phyloP scores from a whole-genome alignment of 2,329 filamentous ascomycete genomes.

The Tympanopsis confertula region DNA sequence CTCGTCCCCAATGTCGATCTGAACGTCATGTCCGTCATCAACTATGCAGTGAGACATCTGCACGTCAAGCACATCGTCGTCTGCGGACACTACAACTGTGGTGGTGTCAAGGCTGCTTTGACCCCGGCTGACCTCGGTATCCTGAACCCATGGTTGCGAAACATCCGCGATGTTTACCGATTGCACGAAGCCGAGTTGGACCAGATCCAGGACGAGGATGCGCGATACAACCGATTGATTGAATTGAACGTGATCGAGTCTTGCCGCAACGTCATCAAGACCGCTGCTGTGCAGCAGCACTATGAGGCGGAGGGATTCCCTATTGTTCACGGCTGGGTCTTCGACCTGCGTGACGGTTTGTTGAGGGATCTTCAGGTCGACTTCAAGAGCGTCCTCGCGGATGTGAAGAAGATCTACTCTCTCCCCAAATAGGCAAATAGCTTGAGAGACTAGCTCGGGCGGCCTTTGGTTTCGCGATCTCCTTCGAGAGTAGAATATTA shows the following conservation, averaged over 20 bases:
- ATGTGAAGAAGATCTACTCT: constrained; percentile 32
- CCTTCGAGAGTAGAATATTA: too few species aligned
- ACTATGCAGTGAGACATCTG: constrained; percentile 49
- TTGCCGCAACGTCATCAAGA: constrained; percentile 42
- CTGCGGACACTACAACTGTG: constrained; percentile 39
- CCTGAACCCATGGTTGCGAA: constrained; percentile 33
- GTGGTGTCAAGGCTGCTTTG: constrained; percentile 34
- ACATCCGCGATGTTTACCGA: constrained; percentile 33
- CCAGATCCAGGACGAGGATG: constrained; percentile 28
- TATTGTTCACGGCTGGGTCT: constrained; percentile 33
- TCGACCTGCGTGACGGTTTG: constrained; percentile 29
- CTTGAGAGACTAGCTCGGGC: too few species aligned
- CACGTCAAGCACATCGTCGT: constrained; percentile 42
- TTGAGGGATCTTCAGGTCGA: constrained; percentile 31
- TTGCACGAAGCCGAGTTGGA: constrained; percentile 33
- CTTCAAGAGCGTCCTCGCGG: constrained; percentile 24
- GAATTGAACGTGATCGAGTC: constrained; percentile 50
- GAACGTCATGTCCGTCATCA: constrained; percentile 45
- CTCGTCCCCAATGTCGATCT: constrained; percentile 47
- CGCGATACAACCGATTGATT: constrained; percentile 37
- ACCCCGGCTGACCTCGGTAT: constrained; percentile 31
- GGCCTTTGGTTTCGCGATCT: too few species aligned
- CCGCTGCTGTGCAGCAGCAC: constrained; percentile 40
- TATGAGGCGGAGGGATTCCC: constrained; percentile 27
- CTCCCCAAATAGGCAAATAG: too few species aligned